A percentile compares a stretch with the other conserved stretches of the same genome.
Conservation (phyloP, 306 rosid genomes). For the Leucaena leucocephala region DNA sequence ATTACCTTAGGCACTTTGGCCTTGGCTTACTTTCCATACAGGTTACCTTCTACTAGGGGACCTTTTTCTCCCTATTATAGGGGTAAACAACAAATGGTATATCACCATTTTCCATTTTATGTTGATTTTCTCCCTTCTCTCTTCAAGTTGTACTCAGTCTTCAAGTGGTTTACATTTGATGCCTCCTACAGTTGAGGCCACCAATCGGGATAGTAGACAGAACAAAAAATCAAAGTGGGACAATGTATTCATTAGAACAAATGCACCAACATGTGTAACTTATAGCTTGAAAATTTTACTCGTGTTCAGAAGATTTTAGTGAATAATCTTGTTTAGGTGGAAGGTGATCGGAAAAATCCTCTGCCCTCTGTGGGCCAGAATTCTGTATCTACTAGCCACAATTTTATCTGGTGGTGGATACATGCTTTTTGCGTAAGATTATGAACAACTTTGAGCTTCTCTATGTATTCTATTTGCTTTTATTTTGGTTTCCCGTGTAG, state of each 20-base stretch:
- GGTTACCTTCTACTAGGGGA: too few species aligned
- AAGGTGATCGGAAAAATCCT: conserved; percentile 67
- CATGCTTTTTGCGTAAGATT: conserved; percentile 80
- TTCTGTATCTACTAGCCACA: conserved; percentile 55
- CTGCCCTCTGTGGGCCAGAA: conserved; percentile 59
- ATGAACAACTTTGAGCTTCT: neutral
- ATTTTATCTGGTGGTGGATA: conserved; percentile 74
- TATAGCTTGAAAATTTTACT: conserved; percentile 24
- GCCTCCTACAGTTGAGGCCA: conserved; percentile 35
- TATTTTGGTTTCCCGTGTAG: conserved; percentile 8
- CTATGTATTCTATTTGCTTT: conserved; percentile 16
- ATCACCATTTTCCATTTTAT: too few species aligned
- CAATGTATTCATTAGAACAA: conserved; percentile 45
- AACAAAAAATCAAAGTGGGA: conserved; percentile 66
- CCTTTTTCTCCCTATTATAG: too few species aligned
- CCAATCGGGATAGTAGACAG: conserved; percentile 64
- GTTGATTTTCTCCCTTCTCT: too few species aligned
- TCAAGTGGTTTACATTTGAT: too few species aligned
- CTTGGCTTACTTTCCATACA: too few species aligned
- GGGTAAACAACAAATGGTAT: too few species aligned
- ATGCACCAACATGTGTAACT: neutral
- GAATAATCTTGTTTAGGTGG: conserved; percentile 57
- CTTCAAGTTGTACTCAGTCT: too few species aligned
- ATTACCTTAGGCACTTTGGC: too few species aligned
- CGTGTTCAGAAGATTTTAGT: conserved; percentile 29